Conservation (phyloP, 345 rosid species). For the Cardamine chenopodiifolia region DNA sequence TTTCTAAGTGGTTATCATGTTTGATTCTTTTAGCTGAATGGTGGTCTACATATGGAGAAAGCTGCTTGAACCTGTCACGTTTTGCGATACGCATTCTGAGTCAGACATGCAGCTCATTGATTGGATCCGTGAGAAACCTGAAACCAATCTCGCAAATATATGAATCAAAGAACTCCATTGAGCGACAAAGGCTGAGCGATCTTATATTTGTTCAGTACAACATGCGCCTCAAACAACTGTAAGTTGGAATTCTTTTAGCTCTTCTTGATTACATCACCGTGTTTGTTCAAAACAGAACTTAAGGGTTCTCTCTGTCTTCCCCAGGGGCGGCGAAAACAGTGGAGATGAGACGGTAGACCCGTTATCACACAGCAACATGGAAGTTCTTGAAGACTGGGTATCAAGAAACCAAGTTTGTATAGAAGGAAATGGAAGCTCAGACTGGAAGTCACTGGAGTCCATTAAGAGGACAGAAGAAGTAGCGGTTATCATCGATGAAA, state of each 20-base stretch:
- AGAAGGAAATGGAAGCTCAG: slow-evolving; percentile 58
- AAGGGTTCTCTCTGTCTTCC: slow-evolving; percentile 22
- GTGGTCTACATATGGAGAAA: slow-evolving; percentile 96
- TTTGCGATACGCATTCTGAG: slow-evolving; percentile 77
- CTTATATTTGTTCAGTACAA: slow-evolving; percentile 80
- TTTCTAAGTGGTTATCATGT: neutral
- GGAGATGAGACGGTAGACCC: slow-evolving; percentile 53
- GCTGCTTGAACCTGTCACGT: slow-evolving; percentile 85
- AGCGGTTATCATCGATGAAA: slow-evolving; percentile 53
- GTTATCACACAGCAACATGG: slow-evolving; percentile 51
- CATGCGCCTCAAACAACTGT: slow-evolving; percentile 70
- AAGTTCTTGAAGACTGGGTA: slow-evolving; percentile 78
- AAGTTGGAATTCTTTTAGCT: slow-evolving; percentile 36
- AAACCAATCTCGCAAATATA: slow-evolving; percentile 52
- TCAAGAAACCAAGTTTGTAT: slow-evolving; percentile 50
- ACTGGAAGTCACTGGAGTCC: slow-evolving; percentile 73
- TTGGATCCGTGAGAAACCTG: slow-evolving; percentile 47
- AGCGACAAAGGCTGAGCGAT: slow-evolving; percentile 71
- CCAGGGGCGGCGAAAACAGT: slow-evolving; percentile 42
- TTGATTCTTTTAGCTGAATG: slow-evolving; percentile 69
- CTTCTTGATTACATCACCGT: neutral
- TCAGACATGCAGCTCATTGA: slow-evolving; percentile 70
- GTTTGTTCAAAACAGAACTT: slow-evolving; percentile 17
- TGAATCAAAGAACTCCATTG: slow-evolving; percentile 69
- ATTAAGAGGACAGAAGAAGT: slow-evolving; percentile 48